Evolutionary conservation across 306 rosid genomes (phyloP).

Genomic region (Vigna angularis): DNA sequence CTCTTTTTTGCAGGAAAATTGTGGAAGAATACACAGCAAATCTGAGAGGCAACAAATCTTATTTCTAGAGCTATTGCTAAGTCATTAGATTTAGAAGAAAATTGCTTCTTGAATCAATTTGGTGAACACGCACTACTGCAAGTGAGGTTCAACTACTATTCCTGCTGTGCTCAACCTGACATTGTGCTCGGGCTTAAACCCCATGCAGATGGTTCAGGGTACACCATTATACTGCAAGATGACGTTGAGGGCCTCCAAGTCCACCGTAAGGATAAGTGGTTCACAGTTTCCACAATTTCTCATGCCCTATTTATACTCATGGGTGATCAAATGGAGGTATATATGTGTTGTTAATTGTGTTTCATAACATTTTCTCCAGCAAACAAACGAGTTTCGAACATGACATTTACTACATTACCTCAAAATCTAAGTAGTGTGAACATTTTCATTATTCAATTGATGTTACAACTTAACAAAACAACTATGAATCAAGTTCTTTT

Average conservation of each 20-base stretch:
- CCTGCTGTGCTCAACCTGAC: conserved; percentile 26
- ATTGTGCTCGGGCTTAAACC: conserved; percentile 46
- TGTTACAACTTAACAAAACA: no score
- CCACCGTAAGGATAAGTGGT: conserved; percentile 44
- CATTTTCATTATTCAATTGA: no score
- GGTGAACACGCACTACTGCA: conserved; percentile 45
- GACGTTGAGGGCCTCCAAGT: conserved; percentile 46
- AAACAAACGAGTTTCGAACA: no score
- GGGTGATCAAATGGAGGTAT: conserved; percentile 59
- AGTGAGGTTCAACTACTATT: conserved; percentile 46
- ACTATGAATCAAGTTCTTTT: no score
- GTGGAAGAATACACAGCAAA: conserved; percentile 46
- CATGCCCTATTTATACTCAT: conserved; percentile 51
- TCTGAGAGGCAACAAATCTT: conserved; percentile 37
- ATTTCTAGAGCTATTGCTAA: conserved; percentile 52
- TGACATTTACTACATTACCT: no score
- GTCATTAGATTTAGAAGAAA: conserved; percentile 51
- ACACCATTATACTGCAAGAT: conserved; percentile 42
- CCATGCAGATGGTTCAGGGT: conserved; percentile 41
- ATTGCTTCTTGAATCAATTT: conserved; percentile 51
- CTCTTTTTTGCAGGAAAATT: conserved; percentile 31
- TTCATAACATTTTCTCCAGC: no score
- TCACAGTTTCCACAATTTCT: conserved; percentile 47
- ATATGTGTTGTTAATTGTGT: neutral
- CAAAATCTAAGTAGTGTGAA: no score